phyloP scores from a whole-genome alignment of 2,329 filamentous ascomycete species.

The Ophiocordyceps camponoti-floridani region DNA sequence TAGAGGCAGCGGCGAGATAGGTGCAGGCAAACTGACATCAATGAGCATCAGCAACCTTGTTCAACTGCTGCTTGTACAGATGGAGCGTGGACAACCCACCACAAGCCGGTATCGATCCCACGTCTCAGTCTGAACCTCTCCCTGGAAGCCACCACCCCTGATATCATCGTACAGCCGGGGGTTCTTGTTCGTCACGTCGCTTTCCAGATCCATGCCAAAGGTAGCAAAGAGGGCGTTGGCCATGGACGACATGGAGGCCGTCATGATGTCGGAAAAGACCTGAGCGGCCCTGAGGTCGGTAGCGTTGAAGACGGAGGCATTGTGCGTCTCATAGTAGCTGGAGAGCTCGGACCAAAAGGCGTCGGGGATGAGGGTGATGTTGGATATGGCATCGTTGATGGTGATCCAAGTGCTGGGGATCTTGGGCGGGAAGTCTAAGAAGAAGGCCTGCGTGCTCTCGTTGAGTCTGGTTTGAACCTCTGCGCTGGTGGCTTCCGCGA shows the following conservation, averaged over 20 bases:
- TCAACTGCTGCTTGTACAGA: not conserved
- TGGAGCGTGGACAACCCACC: not conserved
- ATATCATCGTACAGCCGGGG: slow-evolving; percentile 1
- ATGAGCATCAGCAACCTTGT: no score
- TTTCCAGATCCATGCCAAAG: slow-evolving; percentile 13
- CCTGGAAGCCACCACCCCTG: not conserved
- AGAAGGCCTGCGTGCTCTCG: slow-evolving; percentile 6
- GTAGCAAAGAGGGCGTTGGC: slow-evolving; percentile 11
- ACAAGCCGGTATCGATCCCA: slow-evolving; percentile 1
- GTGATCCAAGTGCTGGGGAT: slow-evolving; percentile 6
- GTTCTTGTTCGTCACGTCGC: slow-evolving; percentile 5
- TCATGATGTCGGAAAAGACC: slow-evolving; percentile 3
- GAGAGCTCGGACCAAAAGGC: slow-evolving; percentile 9
- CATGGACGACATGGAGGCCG: slow-evolving; percentile 7
- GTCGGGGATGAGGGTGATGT: slow-evolving; percentile 11
- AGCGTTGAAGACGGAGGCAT: slow-evolving; percentile 1
- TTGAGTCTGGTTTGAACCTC: slow-evolving; percentile 5
- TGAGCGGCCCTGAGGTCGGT: not conserved
- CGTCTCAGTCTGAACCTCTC: not conserved
- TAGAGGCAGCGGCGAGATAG: slow-evolving; percentile 14
- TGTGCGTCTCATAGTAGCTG: slow-evolving; percentile 1
- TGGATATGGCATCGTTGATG: slow-evolving; percentile 9
- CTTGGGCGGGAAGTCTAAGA: slow-evolving; percentile 11
- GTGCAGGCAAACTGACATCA: slow-evolving; percentile 14
- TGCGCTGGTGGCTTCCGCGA: slow-evolving; percentile 7